These are phyloP conservation scores for Alloteropsis semialata DNA, from an alignment of 176 grass and related monocot genomes.

Conservation along the genomic window DNA sequence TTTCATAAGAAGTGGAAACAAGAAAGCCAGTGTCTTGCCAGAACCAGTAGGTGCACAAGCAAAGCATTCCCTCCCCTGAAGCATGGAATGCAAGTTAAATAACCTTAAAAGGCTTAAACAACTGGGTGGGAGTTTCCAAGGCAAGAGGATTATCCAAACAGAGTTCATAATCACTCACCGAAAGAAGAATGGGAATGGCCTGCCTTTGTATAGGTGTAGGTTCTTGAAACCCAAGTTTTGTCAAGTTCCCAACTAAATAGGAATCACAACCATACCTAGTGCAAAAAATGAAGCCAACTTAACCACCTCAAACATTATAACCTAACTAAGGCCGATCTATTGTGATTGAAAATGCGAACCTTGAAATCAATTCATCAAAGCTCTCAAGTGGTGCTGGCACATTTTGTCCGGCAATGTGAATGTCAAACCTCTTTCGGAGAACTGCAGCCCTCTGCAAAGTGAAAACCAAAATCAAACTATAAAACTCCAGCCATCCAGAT, in stretches of 20 bases:
- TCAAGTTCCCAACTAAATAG: conserved; percentile 63
- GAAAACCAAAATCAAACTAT: not conserved
- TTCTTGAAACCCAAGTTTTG: conserved; percentile 71
- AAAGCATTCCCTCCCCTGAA: conserved; percentile 93
- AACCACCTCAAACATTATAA: not conserved
- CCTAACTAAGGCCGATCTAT: not conserved
- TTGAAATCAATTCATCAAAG: conserved; percentile 75
- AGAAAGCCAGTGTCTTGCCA: conserved; percentile 95
- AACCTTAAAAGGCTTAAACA: not conserved
- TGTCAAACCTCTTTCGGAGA: conserved; percentile 68
- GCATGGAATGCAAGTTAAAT: conserved; percentile 4
- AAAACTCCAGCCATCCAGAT: not conserved
- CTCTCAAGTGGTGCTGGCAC: conserved; percentile 72
- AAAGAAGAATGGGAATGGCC: conserved; percentile 87
- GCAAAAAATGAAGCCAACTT: conserved; percentile 16
- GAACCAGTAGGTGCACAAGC: conserved; percentile 97
- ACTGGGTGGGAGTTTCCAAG: not conserved
- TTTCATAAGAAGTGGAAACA: conserved; percentile 82
- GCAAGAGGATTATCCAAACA: not conserved
- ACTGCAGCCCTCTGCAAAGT: conserved; percentile 59
- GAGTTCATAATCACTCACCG: conserved; percentile 43
- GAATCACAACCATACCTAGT: conserved; percentile 75
- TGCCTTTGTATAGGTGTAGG: conserved; percentile 98
- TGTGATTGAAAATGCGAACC: conserved; percentile 38
- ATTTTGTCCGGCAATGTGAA: conserved; percentile 88